Conservation (phyloP, 1,284 basidiomycete genomes). For the Paramarasmius palmivorus region DNA sequence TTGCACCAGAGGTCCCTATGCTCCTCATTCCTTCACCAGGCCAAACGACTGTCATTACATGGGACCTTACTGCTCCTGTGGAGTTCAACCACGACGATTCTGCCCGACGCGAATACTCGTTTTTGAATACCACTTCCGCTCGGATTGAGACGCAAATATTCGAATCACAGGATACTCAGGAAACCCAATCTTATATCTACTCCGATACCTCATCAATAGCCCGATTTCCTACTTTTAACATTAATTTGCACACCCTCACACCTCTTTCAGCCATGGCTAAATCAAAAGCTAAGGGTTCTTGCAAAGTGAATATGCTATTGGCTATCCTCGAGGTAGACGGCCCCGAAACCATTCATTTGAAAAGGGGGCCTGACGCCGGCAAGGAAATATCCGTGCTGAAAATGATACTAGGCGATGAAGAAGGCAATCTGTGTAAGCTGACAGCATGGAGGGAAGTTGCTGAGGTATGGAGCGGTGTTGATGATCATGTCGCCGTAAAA, state of each 20-base stretch:
- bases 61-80: conserved; percentile 29
- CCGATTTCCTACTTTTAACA: conserved; percentile 66
- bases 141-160: conserved; percentile 26
- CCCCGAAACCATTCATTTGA: conserved; percentile 62
- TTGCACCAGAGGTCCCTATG: not conserved
- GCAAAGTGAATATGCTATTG: conserved; percentile 57
- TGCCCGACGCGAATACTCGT: conserved; percentile 11
- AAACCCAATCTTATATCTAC: conserved; percentile 48
- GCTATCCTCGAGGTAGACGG: conserved; percentile 74
- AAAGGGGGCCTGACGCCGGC: conserved; percentile 65
- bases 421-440: conserved; percentile 54
- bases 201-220: conserved; percentile 67
- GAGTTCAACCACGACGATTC: conserved; percentile 16
- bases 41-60: conserved; percentile 12
- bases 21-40: not conserved
- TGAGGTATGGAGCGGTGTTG: conserved; percentile 62
- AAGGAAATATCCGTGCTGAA: conserved; percentile 55
- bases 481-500: conserved; percentile 42
- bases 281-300: conserved; percentile 19
- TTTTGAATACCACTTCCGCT: conserved; percentile 21
- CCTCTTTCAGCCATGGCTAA: conserved; percentile 41
- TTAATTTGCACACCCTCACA: conserved; percentile 57
- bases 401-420: conserved; percentile 30
- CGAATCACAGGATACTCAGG: conserved; percentile 47
- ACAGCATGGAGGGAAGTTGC: conserved; percentile 77